Percentiles rank a stretch among this genome's conserved stretches.
Evolutionary conservation across 2,329 filamentous ascomycete species (phyloP).

Genomic region (Xylariales sp.): DNA sequence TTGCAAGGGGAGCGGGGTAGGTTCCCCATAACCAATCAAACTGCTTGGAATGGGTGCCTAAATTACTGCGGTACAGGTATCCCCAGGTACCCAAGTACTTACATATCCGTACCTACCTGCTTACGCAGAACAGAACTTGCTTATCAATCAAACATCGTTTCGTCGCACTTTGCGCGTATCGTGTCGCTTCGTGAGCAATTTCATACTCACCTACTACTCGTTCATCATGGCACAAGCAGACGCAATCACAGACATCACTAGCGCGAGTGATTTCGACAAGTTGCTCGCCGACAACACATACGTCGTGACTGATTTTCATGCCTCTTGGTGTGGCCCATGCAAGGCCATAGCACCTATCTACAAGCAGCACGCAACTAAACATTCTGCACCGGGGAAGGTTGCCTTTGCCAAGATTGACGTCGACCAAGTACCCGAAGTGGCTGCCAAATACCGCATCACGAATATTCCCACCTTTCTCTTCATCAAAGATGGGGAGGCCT

Average conservation of each 20-base stretch:
- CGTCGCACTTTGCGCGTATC: too few relatives aligned
- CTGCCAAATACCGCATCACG: constrained; percentile 59
- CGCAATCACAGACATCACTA: constrained; percentile 22
- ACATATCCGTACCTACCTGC: too few relatives aligned
- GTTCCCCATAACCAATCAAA: too few relatives aligned
- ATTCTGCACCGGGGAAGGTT: constrained; percentile 43
- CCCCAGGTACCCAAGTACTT: too few relatives aligned
- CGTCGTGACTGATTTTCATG: constrained; percentile 44
- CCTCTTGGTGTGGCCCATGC: constrained; percentile 71
- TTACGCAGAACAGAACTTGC: too few relatives aligned
- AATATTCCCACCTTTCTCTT: constrained; percentile 71
- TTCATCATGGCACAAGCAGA: neutral
- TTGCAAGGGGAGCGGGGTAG: too few relatives aligned
- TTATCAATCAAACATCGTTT: too few relatives aligned
- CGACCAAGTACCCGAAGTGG: constrained; percentile 60
- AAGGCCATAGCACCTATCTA: constrained; percentile 64
- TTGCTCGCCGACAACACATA: constrained; percentile 55
- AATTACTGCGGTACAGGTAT: too few relatives aligned
- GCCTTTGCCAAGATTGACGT: constrained; percentile 71
- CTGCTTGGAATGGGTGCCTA: too few relatives aligned
- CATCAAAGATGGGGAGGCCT: constrained; percentile 61
- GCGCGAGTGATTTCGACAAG: constrained; percentile 50
- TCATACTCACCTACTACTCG: too few relatives aligned
- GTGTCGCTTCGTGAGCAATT: too few relatives aligned
- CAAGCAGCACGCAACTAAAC: constrained; percentile 45